Evolutionary conservation across 2,329 filamentous ascomycete species (phyloP).

Genomic region (Didymella keratinophila): DNA sequence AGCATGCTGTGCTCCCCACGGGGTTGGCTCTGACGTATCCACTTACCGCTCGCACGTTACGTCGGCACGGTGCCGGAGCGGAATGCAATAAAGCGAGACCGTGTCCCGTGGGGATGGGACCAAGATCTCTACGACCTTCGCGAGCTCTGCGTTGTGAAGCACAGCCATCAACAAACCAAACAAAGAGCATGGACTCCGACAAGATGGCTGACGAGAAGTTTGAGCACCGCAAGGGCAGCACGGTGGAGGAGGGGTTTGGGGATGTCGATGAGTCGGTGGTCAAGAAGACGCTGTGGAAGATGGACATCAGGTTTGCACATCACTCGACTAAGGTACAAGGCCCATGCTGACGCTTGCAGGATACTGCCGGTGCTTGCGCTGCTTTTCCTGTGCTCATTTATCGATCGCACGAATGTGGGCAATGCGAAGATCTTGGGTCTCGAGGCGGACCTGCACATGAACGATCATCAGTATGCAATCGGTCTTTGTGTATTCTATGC

Average conservation of each 20-base stretch:
- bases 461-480: conserved; percentile 68
- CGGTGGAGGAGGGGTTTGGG: conserved; percentile 28
- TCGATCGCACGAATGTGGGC: conserved; percentile 76
- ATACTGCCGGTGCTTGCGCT: conserved; percentile 70
- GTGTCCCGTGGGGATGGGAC: neutral
- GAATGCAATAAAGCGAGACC: conserved; percentile 7
- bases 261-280: conserved; percentile 23
- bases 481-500: conserved; percentile 72
- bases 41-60: neutral
- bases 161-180: neutral
- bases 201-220: conserved; percentile 41
- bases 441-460: conserved; percentile 63
- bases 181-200: conserved; percentile 18
- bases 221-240: conserved; percentile 26
- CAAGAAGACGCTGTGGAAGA: conserved; percentile 59
- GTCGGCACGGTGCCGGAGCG: neutral
- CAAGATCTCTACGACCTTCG: neutral
- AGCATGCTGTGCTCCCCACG: conserved; percentile 7
- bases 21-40: conserved; percentile 5
- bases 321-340: neutral
- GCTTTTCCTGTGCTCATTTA: conserved; percentile 70
- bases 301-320: conserved; percentile 57
- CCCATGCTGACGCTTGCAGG: conserved; percentile 46
- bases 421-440: conserved; percentile 73
- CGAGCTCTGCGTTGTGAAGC: neutral